A percentile compares a stretch with the other conserved stretches of the same genome.
Conservation (phyloP, 2,329 filamentous ascomycete species). For the Biscogniauxia sp. region DNA sequence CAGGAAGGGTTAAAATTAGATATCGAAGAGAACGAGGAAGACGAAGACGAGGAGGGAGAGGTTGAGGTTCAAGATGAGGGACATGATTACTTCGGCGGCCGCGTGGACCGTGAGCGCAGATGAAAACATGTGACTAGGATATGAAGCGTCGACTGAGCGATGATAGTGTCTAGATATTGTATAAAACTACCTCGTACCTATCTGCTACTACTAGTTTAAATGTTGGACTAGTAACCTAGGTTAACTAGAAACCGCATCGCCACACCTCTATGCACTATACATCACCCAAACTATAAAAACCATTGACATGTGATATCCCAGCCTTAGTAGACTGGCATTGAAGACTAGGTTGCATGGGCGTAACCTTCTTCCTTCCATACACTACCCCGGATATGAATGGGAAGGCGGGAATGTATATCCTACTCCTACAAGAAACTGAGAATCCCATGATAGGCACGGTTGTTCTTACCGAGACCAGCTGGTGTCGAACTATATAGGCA, state of each 20-base stretch:
- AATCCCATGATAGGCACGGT: background rate
- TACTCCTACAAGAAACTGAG: background rate
- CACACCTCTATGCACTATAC: too few species aligned
- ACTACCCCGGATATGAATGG: background rate
- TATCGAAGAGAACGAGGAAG: background rate
- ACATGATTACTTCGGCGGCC: background rate
- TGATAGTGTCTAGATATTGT: too few species aligned
- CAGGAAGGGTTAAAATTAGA: background rate
- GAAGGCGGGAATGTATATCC: background rate
- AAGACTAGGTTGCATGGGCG: background rate
- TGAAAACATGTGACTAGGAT: too few species aligned
- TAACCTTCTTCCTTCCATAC: background rate
- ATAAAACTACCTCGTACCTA: too few species aligned
- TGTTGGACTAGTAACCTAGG: background rate
- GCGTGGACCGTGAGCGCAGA: background rate
- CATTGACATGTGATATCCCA: background rate
- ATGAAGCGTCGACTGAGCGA: too few species aligned
- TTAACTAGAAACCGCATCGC: background rate
- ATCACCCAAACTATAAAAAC: too few species aligned
- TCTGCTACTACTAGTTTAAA: background rate
- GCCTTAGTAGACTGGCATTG: background rate
- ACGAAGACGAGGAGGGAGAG: constrained; percentile 5
- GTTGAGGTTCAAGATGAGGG: constrained; percentile 4
- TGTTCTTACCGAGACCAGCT: background rate
- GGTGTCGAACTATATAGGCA: too few species aligned